Conservation (phyloP, 345 rosid species). For the Acer saccharum region DNA sequence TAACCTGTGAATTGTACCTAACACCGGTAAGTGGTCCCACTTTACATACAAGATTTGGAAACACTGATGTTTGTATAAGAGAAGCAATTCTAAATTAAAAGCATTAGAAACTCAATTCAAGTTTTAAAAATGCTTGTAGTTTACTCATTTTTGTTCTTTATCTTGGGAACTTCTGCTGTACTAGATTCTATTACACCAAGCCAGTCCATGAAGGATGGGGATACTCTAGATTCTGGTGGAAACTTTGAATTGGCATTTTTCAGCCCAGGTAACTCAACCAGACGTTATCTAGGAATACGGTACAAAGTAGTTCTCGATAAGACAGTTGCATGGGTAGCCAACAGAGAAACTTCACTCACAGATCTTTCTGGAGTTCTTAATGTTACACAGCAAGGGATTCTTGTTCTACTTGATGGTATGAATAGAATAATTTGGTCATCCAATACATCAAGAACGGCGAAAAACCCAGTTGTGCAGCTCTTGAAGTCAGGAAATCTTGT, state of each 20-base stretch:
- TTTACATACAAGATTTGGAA: too few relatives aligned
- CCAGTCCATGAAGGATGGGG: conserved; percentile 21
- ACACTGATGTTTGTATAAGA: not conserved
- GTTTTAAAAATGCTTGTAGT: not conserved
- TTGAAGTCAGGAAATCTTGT: conserved; percentile 53
- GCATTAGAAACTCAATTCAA: not conserved
- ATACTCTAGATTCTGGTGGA: conserved; percentile 26
- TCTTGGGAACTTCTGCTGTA: not conserved
- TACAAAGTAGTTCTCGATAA: conserved; percentile 27
- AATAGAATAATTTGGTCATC: conserved; percentile 33
- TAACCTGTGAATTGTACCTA: not conserved
- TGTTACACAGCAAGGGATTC: conserved; percentile 9
- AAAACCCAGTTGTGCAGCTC: conserved; percentile 37
- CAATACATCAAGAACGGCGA: conserved; percentile 17
- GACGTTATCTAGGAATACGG: conserved; percentile 46
- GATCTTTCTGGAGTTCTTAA: conserved; percentile 17
- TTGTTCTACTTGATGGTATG: not conserved
- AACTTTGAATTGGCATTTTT: conserved; percentile 48
- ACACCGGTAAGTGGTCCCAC: not conserved
- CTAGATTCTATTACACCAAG: conserved; percentile 7
- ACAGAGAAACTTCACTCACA: conserved; percentile 20
- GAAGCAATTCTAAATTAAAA: not conserved
- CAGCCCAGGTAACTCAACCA: conserved; percentile 22
- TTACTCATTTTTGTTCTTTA: not conserved
- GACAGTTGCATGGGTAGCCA: conserved; percentile 47